Conservation (phyloP, 2,329 filamentous ascomycete genomes). For the Phaeosphaeria sp. region DNA sequence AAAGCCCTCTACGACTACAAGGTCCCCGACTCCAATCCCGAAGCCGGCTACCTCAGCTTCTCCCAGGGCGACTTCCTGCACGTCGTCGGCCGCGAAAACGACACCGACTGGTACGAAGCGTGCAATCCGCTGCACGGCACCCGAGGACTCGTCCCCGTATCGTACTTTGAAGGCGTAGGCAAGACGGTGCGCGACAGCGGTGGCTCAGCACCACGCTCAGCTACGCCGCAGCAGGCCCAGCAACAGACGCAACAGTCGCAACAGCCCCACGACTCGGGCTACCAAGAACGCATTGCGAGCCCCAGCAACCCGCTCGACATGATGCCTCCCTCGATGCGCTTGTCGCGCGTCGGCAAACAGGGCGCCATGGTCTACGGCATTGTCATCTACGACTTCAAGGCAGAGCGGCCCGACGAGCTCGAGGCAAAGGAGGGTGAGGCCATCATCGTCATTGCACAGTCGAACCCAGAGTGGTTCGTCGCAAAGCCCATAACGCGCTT, state of each 20-base stretch:
- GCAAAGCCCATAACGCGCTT: slow-evolving; percentile 97
- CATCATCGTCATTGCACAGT: slow-evolving; percentile 98
- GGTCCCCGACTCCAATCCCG: slow-evolving; percentile 70
- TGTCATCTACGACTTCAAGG: slow-evolving; percentile 95
- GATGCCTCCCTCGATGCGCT: slow-evolving; percentile 38
- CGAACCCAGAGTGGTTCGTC: slow-evolving; percentile 98
- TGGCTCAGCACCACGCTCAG: slow-evolving; percentile 54
- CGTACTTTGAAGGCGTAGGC: slow-evolving; percentile 90
- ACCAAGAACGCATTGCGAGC: slow-evolving; percentile 65
- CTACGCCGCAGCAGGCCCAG: slow-evolving; percentile 1
- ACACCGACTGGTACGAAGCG: slow-evolving; percentile 96
- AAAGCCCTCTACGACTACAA: slow-evolving; percentile 97
- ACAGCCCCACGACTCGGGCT: slow-evolving; percentile 87
- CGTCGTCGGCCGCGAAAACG: slow-evolving; percentile 94
- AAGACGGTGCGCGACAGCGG: slow-evolving; percentile 91
- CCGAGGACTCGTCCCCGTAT: slow-evolving; percentile 89
- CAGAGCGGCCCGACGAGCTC: slow-evolving; percentile 92
- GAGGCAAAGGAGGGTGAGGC: slow-evolving; percentile 95
- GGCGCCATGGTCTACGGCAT: slow-evolving; percentile 96
- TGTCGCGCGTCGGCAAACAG: slow-evolving; percentile 57
- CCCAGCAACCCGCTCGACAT: slow-evolving; percentile 40
- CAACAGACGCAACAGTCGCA: slow-evolving; percentile 9
- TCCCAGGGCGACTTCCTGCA: slow-evolving; percentile 97
- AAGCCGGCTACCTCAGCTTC: slow-evolving; percentile 75
- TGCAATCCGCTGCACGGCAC: slow-evolving; percentile 93